Conservation (phyloP, 768 basidiomycete species). For the Termitomyces sp. region DNA sequence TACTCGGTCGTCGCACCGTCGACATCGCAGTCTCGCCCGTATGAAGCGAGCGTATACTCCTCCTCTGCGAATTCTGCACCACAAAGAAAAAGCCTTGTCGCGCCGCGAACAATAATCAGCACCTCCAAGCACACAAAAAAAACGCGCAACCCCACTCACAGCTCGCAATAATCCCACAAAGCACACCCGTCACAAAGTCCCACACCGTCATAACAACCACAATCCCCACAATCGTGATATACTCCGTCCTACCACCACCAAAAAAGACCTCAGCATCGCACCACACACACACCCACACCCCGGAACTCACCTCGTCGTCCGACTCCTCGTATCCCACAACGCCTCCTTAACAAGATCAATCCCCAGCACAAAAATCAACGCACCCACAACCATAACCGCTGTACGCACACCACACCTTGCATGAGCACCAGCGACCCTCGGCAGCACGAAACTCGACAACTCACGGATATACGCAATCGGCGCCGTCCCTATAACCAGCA, state of each 20-base stretch:
- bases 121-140: not conserved
- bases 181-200: constrained; percentile 93
- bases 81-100: constrained; percentile 87
- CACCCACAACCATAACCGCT: constrained; percentile 91
- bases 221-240: constrained; percentile 80
- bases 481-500: constrained; percentile 81
- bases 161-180: constrained; percentile 89
- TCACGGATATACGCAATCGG: constrained; percentile 91
- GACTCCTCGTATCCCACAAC: constrained; percentile 90
- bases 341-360: constrained; percentile 95
- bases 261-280: constrained; percentile 12
- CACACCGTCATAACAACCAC: constrained; percentile 90
- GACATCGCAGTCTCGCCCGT: constrained; percentile 84
- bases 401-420: not conserved
- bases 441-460: constrained; percentile 22
- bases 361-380: constrained; percentile 91
- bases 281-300: not conserved
- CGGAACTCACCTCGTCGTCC: constrained; percentile 61
- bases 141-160: constrained; percentile 51
- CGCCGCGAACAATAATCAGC: not conserved
- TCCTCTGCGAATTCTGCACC: constrained; percentile 84
- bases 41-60: constrained; percentile 80
- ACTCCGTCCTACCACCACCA: constrained; percentile 59
- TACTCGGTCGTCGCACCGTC: constrained; percentile 84
- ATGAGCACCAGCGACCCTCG: not conserved